Evolutionary conservation across 1,139 yeast genomes (phyloP), one percentile per base, ranked within the genome.

Genomic region (Geotrichum europaeum): DNA sequence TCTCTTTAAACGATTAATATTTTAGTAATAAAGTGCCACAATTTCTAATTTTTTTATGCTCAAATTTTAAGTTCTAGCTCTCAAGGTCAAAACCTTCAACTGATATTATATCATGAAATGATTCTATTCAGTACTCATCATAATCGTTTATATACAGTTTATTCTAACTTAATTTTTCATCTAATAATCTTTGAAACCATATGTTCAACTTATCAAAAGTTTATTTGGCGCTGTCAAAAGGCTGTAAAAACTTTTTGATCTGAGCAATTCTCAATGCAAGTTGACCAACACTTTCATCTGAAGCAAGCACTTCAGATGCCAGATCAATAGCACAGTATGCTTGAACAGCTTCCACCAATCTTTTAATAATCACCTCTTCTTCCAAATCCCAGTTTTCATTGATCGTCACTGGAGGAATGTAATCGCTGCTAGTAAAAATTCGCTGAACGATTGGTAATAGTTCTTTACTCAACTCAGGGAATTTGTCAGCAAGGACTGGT

Each of bases 381-480:
- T 65, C 63, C 40, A 69, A 59, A 47, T 69, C 72, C 67, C 73
- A 68, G 45, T 61, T 56, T 18, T 70, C 73, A 13, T 63, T 67
- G 15, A 61, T 61, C 25, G 65, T 58, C 18, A 64, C 60, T 13
- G 74, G 71, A 2, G 70, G 65, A 49, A 65, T 64, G 22, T 63
- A 61, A 40, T 64, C 67, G 49, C 60, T 56, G 20, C 60, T 67
- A 7, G 58, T 58, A 47, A 66, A 66, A 60, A 73, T 68, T 51
- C 65, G 63, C 49, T 63, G 64, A 10, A 72, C 69, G 13, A 73
- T 63, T 1, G 67, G 65, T 24, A 70, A 59, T 13, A 73, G 62
- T 24, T 62, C 58, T 7, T 56, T 65, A 7, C 72, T 67, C 1
- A 84, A 75, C 64, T 78, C 75, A 2, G 69, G 71, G 9, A 64